Evolutionary conservation across 1,284 basidiomycete species (phyloP).

Genomic region (Ganoderma boninense): DNA sequence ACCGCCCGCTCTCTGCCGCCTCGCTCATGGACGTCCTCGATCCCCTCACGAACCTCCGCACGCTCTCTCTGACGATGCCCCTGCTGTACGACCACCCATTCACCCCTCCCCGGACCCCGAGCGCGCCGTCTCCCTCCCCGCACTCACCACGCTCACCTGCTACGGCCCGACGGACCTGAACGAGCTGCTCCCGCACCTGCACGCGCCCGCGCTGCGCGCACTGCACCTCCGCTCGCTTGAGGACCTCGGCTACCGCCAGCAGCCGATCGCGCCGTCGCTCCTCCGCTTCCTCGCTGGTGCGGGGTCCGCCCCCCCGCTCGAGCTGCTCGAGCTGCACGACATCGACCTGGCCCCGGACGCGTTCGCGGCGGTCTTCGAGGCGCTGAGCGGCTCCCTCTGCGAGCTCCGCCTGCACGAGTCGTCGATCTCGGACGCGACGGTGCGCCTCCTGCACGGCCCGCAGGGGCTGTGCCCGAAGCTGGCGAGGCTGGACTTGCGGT

Average conservation of each 20-base stretch:
- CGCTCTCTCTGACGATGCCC: constrained; percentile 53
- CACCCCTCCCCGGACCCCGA: constrained; percentile 38
- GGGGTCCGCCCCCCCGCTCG: constrained; percentile 50
- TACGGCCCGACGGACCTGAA: constrained; percentile 53
- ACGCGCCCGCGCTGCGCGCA: constrained; percentile 50
- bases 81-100: constrained; percentile 46
- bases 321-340: constrained; percentile 64
- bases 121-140: constrained; percentile 45
- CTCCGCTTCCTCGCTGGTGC: constrained; percentile 53
- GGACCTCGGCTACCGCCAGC: constrained; percentile 48
- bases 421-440: constrained; percentile 60
- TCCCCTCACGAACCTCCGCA: constrained; percentile 42
- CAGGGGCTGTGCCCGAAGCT: constrained; percentile 57
- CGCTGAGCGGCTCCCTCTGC: constrained; percentile 48
- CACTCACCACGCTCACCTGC: constrained; percentile 51
- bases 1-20: constrained; percentile 41
- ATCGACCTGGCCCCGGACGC: constrained; percentile 54
- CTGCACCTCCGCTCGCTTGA: constrained; percentile 58
- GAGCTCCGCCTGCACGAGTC: constrained; percentile 67
- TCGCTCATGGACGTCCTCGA: constrained; percentile 38
- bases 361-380: constrained; percentile 51
- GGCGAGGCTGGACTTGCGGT: constrained; percentile 60
- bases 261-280: constrained; percentile 48
- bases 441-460: constrained; percentile 51
- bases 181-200: constrained; percentile 52